phyloP scores from a whole-genome alignment of 2,329 filamentous ascomycete genomes.

The Scedosporium aurantiacum region DNA sequence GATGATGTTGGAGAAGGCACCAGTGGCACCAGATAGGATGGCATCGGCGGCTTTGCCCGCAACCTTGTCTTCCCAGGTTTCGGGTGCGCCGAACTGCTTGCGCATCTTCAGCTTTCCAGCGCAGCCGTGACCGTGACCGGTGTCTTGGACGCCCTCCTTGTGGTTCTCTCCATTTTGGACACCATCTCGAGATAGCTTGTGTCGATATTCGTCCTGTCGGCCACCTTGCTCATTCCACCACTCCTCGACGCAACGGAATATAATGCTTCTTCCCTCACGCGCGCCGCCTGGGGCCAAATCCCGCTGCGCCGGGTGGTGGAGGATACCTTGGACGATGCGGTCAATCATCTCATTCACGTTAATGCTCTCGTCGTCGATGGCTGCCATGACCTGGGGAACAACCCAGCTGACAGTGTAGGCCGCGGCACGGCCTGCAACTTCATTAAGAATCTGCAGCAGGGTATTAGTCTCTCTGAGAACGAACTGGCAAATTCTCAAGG shows the following conservation, averaged over 20 bases:
- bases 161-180: conserved; percentile 73
- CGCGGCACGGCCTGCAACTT: conserved; percentile 74
- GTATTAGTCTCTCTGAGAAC: background rate
- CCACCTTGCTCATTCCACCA: conserved; percentile 67
- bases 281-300: conserved; percentile 59
- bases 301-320: conserved; percentile 80
- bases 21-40: conserved; percentile 46
- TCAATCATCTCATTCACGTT: conserved; percentile 62
- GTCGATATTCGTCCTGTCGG: conserved; percentile 56
- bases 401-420: conserved; percentile 72
- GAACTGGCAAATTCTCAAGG: too few species aligned
- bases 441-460: conserved; percentile 57
- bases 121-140: conserved; percentile 77
- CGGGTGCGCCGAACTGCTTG: conserved; percentile 45
- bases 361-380: conserved; percentile 67
- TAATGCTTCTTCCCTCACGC: conserved; percentile 58
- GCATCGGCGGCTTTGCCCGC: conserved; percentile 43
- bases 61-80: conserved; percentile 44
- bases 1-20: conserved; percentile 36
- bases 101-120: conserved; percentile 67
- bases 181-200: conserved; percentile 66
- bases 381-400: conserved; percentile 78
- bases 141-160: conserved; percentile 73
- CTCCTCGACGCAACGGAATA: conserved; percentile 69
- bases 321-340: conserved; percentile 69